phyloP scores from a whole-genome alignment of 2,329 filamentous ascomycete genomes.

The Claviceps humidiphila region DNA sequence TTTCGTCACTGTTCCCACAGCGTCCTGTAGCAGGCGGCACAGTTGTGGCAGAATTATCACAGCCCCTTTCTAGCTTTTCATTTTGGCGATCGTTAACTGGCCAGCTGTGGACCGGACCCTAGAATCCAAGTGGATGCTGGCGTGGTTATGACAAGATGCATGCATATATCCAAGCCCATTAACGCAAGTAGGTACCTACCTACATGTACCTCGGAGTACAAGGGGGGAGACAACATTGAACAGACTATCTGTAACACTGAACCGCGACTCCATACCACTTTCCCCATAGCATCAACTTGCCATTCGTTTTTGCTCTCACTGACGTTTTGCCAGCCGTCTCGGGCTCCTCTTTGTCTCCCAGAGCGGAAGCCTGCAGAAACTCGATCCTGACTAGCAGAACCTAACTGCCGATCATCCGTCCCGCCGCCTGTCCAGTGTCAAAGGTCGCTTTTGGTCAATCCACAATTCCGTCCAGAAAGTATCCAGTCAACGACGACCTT shows the following conservation, averaged over 20 bases:
- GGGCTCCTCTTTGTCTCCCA: not conserved
- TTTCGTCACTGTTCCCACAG: not conserved
- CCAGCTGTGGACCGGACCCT: not conserved
- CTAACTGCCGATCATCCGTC: not conserved
- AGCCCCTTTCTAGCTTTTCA: conserved; percentile 5
- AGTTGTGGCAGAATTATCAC: conserved; percentile 7
- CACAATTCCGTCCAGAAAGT: not conserved
- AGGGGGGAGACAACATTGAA: too few relatives aligned
- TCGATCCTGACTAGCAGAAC: too few relatives aligned
- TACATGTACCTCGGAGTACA: not conserved
- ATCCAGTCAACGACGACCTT: conserved; percentile 3
- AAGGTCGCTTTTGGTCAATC: not conserved
- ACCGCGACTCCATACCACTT: not conserved
- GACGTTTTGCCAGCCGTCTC: not conserved
- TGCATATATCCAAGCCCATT: not conserved
- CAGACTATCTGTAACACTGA: not conserved
- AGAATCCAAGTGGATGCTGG: not conserved
- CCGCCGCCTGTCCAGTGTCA: not conserved
- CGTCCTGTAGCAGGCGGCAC: not conserved
- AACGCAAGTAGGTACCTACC: not conserved
- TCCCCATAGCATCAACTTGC: not conserved
- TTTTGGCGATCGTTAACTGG: conserved; percentile 1
- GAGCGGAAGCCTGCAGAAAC: not conserved
- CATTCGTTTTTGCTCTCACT: not conserved
- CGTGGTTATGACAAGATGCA: not conserved